Percentiles rank a stretch among this genome's conserved stretches.
These are phyloP conservation scores for Ascobolus immersus DNA, from an alignment of 495 filamentous ascomycete species.

Conservation along the genomic window DNA sequence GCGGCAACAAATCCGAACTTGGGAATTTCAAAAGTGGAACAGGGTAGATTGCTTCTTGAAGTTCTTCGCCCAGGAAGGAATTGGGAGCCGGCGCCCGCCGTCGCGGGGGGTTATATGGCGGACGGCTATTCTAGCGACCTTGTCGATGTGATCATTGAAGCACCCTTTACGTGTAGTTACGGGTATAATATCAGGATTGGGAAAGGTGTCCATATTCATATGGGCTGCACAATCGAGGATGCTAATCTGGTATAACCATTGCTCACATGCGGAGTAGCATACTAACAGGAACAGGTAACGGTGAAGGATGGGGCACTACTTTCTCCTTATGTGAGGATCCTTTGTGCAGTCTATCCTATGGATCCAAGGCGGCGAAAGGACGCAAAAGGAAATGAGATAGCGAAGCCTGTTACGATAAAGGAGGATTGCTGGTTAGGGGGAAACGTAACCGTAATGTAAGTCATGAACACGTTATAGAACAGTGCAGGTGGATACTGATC, in stretches of 20 bases:
- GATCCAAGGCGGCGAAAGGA: constrained; percentile 55
- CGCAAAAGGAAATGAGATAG: constrained; percentile 43
- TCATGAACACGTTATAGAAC: constrained; percentile 16
- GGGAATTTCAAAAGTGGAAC: constrained; percentile 52
- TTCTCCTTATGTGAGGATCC: constrained; percentile 69
- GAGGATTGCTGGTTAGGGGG: constrained; percentile 79
- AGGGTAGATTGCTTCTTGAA: constrained; percentile 52
- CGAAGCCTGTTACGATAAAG: constrained; percentile 51
- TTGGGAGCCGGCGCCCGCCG: constrained; percentile 6
- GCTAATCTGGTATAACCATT: constrained; percentile 28
- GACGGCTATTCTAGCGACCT: constrained; percentile 20
- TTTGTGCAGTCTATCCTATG: constrained; percentile 46
- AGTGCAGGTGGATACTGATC: neutral
- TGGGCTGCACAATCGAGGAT: constrained; percentile 72
- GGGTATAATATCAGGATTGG: constrained; percentile 84
- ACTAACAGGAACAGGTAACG: constrained; percentile 21
- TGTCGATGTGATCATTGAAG: constrained; percentile 55
- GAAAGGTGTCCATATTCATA: constrained; percentile 61
- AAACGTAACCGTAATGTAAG: constrained; percentile 54
- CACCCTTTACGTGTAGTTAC: constrained; percentile 84
- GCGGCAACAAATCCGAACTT: constrained; percentile 46
- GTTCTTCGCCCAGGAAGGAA: constrained; percentile 25
- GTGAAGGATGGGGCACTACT: constrained; percentile 65
- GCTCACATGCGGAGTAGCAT: neutral
- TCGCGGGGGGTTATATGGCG: constrained; percentile 10